Base-by-base conservation (phyloP, 176 grass and related monocot species). In the Lolium rigidum region DNA sequence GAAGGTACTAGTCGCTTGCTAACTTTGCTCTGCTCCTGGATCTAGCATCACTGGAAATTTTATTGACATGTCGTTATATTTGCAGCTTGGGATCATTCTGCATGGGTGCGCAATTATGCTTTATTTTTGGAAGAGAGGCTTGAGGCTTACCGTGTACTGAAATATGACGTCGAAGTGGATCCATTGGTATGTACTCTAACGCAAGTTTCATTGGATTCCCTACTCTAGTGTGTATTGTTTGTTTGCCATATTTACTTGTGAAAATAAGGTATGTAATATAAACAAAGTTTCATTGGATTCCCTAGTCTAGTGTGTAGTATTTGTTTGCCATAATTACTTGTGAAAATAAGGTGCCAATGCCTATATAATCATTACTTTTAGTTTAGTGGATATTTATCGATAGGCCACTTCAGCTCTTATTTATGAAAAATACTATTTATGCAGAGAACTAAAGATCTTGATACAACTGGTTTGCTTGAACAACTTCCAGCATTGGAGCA, bases 51-150 rank as follows among this genome's bases (percentile, higher is more conserved):
- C 50, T 71, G 28, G 71, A 55, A 57, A 44, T 59, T 78, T 71
- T 44, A 52, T 24, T 93, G 15, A 49, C 76, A 77, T 10, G 79
- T 76, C 81, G 6, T 83, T 76, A 26, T 57, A 4, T 89, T 55
- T 88, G 84, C 84, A 98, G 97, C 97, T 31, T 98, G 94, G 97
- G 94, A 98, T 82, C 95, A 94, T 86, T 98, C 97, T 48, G 90
- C 90, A n/a, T 98, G 97, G 97, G 86, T 95, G 25, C 90, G 97
- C 52, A 82, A 89, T 78, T 98, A 98, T 58, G 97, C 97, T 70
- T 83, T 98, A 56, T 98, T 83, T 82, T 88, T 98, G 73, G 97
- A 98, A 85, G 97, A 98, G 86, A 98, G 83, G 68, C 87, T 98
- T 22, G 97, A 98, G 81, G 88, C 82, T 70, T 94, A 92, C 75